Evolutionary conservation across 2,329 filamentous ascomycete genomes (phyloP).

Genomic region (Colletotrichum phormii): DNA sequence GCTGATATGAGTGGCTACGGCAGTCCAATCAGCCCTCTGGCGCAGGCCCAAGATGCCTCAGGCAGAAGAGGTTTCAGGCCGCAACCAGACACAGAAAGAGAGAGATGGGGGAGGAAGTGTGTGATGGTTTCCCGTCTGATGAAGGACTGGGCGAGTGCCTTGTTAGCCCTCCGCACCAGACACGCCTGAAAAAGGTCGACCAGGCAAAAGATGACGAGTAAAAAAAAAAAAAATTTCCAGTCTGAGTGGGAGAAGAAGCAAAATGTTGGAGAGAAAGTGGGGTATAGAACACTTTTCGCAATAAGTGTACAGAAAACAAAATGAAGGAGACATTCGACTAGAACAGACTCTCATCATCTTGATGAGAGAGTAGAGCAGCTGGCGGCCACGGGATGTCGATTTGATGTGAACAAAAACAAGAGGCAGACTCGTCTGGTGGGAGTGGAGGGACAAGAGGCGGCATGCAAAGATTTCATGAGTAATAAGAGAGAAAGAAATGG

Average conservation of each 20-base stretch:
- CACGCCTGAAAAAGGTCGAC: constrained; percentile 10
- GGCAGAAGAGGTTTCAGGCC: constrained; percentile 37
- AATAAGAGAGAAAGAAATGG: constrained; percentile 36
- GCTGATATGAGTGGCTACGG: constrained; percentile 38
- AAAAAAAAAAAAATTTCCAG: not conserved
- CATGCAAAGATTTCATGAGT: constrained; percentile 37
- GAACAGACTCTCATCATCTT: constrained; percentile 5
- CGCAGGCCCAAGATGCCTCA: constrained; percentile 32
- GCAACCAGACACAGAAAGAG: constrained; percentile 34
- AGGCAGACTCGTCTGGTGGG: constrained; percentile 19
- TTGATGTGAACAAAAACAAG: constrained; percentile 6
- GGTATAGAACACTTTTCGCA: not conserved
- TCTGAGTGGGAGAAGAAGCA: not conserved
- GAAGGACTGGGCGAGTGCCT: constrained; percentile 31
- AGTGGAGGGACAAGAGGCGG: constrained; percentile 35
- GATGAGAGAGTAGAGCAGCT: constrained; percentile 3
- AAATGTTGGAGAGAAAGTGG: not conserved
- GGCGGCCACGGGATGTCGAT: not conserved
- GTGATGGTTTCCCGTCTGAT: constrained; percentile 28
- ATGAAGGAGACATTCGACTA: not conserved
- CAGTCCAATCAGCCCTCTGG: constrained; percentile 31
- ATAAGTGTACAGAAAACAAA: not conserved
- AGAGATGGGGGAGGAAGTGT: not conserved
- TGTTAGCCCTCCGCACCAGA: constrained; percentile 30
- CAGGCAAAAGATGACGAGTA: constrained; percentile 7